phyloP scores from a whole-genome alignment of 2,329 filamentous ascomycete species.

The Microcyclosporella mali region DNA sequence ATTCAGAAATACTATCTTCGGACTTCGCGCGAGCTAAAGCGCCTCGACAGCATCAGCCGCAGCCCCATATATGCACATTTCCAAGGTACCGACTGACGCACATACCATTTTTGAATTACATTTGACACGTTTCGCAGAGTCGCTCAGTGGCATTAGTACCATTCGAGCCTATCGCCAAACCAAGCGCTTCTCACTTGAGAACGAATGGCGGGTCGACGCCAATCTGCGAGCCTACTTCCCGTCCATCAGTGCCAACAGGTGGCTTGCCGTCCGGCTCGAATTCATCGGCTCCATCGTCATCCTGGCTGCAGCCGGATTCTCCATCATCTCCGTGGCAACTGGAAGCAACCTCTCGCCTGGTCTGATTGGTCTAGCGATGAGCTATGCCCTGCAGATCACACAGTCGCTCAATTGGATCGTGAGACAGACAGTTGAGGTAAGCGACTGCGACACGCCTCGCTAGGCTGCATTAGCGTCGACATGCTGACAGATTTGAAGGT shows the following conservation, averaged over 20 bases:
- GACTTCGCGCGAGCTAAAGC: slow-evolving; percentile 92
- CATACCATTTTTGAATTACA: too few relatives aligned
- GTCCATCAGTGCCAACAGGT: slow-evolving; percentile 82
- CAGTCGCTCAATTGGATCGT: slow-evolving; percentile 99
- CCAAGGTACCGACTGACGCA: slow-evolving; percentile 44
- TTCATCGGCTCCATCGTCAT: slow-evolving; percentile 95
- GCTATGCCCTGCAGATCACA: slow-evolving; percentile 94
- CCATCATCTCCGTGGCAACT: slow-evolving; percentile 71
- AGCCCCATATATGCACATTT: slow-evolving; percentile 98
- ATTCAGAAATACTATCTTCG: slow-evolving; percentile 96
- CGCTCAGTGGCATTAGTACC: slow-evolving; percentile 84
- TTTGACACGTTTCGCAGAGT: slow-evolving; percentile 49
- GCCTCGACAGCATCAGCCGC: slow-evolving; percentile 87
- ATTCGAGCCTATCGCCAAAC: slow-evolving; percentile 93
- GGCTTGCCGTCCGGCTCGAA: slow-evolving; percentile 90
- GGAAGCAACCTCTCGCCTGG: slow-evolving; percentile 61
- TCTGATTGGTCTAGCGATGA: slow-evolving; percentile 88
- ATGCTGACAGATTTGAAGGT: slow-evolving; percentile 42
- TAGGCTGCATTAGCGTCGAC: too few relatives aligned
- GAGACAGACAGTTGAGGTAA: slow-evolving; percentile 78
- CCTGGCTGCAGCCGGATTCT: slow-evolving; percentile 72
- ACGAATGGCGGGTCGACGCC: slow-evolving; percentile 94
- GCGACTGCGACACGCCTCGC: too few relatives aligned
- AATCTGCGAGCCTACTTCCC: slow-evolving; percentile 94
- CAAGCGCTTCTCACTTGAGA: slow-evolving; percentile 79